Evolutionary conservation across 2,329 filamentous ascomycete species (phyloP).

Genomic region (Lachnellula arida): DNA sequence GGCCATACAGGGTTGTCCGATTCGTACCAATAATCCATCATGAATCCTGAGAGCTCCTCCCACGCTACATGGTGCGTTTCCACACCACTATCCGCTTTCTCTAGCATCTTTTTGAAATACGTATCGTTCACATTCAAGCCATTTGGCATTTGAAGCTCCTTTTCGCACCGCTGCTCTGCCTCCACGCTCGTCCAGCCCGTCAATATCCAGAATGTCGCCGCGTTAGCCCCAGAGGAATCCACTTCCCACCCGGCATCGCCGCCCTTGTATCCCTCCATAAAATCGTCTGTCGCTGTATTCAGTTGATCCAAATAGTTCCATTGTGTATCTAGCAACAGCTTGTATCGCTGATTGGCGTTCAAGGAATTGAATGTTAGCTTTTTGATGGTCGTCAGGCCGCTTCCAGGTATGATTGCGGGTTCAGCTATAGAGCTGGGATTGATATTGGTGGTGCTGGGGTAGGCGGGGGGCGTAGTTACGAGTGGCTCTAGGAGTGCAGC

Average conservation of each 20-base stretch:
- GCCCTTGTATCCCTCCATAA: neutral
- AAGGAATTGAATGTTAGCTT: neutral
- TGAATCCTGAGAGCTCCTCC: neutral
- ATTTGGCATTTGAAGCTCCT: neutral
- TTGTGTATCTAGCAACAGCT: neutral
- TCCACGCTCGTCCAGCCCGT: neutral
- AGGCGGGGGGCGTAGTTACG: neutral
- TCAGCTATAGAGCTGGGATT: neutral
- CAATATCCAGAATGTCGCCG: neutral
- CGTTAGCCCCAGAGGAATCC: neutral
- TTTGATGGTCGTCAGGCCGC: neutral
- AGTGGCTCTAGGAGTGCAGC: neutral
- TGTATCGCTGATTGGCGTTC: neutral
- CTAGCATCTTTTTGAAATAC: neutral
- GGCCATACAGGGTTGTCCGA: neutral
- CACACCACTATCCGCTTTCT: neutral
- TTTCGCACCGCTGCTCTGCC: neutral
- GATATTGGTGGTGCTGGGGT: neutral
- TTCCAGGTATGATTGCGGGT: neutral
- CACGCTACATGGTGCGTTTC: neutral
- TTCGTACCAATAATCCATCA: neutral
- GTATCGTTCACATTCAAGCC: neutral
- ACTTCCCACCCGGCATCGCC: neutral
- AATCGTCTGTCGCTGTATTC: neutral
- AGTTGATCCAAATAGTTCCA: neutral